These are phyloP conservation scores for Rhynchosporium agropyri DNA, from an alignment of 2,329 filamentous ascomycete genomes.

Conservation along the genomic window DNA sequence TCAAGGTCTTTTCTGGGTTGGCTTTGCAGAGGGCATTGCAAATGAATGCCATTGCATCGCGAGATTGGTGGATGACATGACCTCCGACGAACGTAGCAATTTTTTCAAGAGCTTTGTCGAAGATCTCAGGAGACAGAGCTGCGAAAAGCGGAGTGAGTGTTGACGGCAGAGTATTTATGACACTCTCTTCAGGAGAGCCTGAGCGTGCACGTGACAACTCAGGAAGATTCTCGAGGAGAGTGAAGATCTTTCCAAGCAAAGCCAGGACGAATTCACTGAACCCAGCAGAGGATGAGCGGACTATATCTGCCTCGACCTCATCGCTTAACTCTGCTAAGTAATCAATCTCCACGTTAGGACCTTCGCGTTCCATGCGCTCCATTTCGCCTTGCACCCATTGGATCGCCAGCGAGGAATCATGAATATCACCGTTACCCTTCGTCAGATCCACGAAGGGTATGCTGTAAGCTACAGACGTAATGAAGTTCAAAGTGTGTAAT, in stretches of 20 bases:
- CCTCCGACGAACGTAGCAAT: constrained; percentile 87
- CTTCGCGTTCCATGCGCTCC: constrained; percentile 88
- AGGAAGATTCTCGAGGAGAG: constrained; percentile 89
- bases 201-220: constrained; percentile 86
- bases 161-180: constrained; percentile 92
- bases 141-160: constrained; percentile 89
- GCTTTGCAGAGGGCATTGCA: constrained; percentile 96
- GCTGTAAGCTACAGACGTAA: constrained; percentile 93
- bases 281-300: constrained; percentile 91
- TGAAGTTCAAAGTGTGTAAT: constrained; percentile 89
- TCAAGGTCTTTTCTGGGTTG: constrained; percentile 89
- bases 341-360: constrained; percentile 81
- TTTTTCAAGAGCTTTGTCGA: constrained; percentile 89
- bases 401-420: constrained; percentile 77
- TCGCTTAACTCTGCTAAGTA: constrained; percentile 82
- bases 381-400: constrained; percentile 95
- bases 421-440: constrained; percentile 65
- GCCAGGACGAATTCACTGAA: constrained; percentile 92
- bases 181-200: constrained; percentile 92
- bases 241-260: constrained; percentile 92
- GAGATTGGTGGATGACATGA: constrained; percentile 94
- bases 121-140: constrained; percentile 88
- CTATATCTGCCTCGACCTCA: constrained; percentile 82
- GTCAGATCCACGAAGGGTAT: constrained; percentile 88
- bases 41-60: constrained; percentile 98